phyloP scores from a whole-genome alignment of 306 rosid genomes.

The Lotus japonicus region DNA sequence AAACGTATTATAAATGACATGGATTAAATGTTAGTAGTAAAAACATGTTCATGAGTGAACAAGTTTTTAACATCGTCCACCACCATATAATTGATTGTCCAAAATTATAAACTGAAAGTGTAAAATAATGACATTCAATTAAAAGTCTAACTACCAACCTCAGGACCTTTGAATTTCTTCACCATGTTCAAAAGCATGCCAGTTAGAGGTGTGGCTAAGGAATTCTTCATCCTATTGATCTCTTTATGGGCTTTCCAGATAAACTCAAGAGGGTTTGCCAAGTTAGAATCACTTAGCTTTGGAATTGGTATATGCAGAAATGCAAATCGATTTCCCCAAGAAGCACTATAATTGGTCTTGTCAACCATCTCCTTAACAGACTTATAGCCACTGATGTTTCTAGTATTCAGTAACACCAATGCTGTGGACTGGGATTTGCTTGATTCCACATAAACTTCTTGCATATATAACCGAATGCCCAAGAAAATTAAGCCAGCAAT shows the following conservation, averaged over 20 bases:
- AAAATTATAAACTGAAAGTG: too few species aligned
- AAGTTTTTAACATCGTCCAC: too few species aligned
- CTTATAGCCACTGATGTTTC: slow-evolving; percentile 32
- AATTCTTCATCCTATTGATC: slow-evolving; percentile 28
- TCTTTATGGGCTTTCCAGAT: slow-evolving; percentile 28
- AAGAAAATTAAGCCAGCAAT: slow-evolving; percentile 36
- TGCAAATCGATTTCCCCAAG: slow-evolving; percentile 52
- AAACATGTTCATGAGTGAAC: too few species aligned
- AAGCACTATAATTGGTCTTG: neutral
- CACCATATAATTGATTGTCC: too few species aligned
- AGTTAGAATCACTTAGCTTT: slow-evolving; percentile 6
- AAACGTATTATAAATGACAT: too few species aligned
- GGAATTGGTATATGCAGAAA: slow-evolving; percentile 43
- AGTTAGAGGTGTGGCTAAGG: slow-evolving; percentile 25
- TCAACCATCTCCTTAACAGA: slow-evolving; percentile 44
- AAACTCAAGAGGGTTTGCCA: slow-evolving; percentile 33
- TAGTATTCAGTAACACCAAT: slow-evolving; percentile 33
- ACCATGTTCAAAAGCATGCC: slow-evolving; percentile 20
- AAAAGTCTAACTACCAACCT: slow-evolving; percentile 28
- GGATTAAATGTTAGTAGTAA: too few species aligned
- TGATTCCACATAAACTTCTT: slow-evolving; percentile 25
- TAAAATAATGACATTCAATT: too few species aligned
- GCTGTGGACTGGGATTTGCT: slow-evolving; percentile 27
- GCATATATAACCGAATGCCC: slow-evolving; percentile 45
- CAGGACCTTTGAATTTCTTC: slow-evolving; percentile 37